Evolutionary conservation across 306 rosid species (phyloP), one percentile per base, ranked within the genome.

Genomic region (Rubus idaeus): DNA sequence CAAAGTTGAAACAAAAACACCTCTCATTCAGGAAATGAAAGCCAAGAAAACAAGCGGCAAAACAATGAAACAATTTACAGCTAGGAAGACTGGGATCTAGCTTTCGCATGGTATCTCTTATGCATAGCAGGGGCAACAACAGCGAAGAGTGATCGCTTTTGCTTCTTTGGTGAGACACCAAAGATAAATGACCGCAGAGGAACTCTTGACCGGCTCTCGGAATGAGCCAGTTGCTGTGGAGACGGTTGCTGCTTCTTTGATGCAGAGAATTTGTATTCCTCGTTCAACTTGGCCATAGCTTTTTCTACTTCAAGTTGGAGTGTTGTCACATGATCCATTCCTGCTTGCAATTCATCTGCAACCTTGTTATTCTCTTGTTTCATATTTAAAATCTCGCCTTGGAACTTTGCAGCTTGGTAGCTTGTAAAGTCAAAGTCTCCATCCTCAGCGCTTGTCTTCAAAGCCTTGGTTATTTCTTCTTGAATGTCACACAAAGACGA

Each of bases 311-410:
- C 96, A 72, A 64, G 39, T 77, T 87, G 97, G 72, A 96, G 87
- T 10, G 83, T 58, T 47, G 87, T 74, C 45, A 83, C 86, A 67
- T 85, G 85, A 74, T 96, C 97, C 70, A 92, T 61, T 63, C 96
- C 97, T 30, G 90, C 83, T 82, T 93, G 96, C 74, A 96, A 81
- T 86, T 91, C 99, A 80, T 85, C 89, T 13, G 87, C 97, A 72
- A 93, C 96, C 85, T 84, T 96, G 86, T 93, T 85, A 75, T 96
- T 93, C 85, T 93, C 99, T 76, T 92, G 97, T 82, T 92, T 96
- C 99, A 96, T 92, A 87, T 93, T 96, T 88, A 96, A 73, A 75
- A 92, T 87, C 84, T 96, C 99, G 18, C 99, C 99, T 83, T 92
- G 96, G 83, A 96, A 96, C 87, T 96, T 92, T 72, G 99, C 99